Evolutionary conservation across 2,329 filamentous ascomycete genomes (phyloP), one percentile per base, ranked within the genome.

Genomic region (Hymenoscyphus salicellus): DNA sequence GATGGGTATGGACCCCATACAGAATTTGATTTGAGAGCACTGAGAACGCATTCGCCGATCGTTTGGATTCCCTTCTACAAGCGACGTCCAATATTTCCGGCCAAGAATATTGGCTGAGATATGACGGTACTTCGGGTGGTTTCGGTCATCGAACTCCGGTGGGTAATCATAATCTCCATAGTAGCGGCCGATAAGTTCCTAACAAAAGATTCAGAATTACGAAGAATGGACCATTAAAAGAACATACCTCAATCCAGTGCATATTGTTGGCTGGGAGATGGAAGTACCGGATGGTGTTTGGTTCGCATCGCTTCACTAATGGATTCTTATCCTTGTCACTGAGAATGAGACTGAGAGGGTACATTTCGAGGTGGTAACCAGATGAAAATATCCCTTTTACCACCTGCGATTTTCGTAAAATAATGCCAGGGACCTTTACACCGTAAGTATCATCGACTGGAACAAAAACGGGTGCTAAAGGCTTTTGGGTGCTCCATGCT

Each of bases 231-330:
- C 11, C 11, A 14, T 14, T 16, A 10, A 38, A 16, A 5, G 33
- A 16, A 16, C 11, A 14, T 30, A 62, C 61, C 55, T 63, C 55
- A 11, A 63, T 52, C 61, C 61, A 52, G 30, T 63, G 36, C 61
- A 63, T 63, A 36, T 58, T 63, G 4, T 63, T 63, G 4, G 26
- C 17, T 6, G 61, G 61, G 16, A 63, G 20, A 41, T 63, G 61
- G n/a, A 63, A 58, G 17, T 58, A 58, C 7, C 61, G 55, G 17
- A 61, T 61, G 10, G 43, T 55, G n/a, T 61, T 55, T 32, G 23
- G 7, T 10, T 61, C 59, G 14, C 33, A 38, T 38, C 2, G 33
- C 33, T 16, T 38, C 3, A 2, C 11, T 38, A 38, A 38, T 38
- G 33, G 33, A 16, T 38, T 36, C 8, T 10, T 38, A 2, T 38